phyloP scores from a whole-genome alignment of 345 rosid genomes.

The Eucalyptus polybractea region DNA sequence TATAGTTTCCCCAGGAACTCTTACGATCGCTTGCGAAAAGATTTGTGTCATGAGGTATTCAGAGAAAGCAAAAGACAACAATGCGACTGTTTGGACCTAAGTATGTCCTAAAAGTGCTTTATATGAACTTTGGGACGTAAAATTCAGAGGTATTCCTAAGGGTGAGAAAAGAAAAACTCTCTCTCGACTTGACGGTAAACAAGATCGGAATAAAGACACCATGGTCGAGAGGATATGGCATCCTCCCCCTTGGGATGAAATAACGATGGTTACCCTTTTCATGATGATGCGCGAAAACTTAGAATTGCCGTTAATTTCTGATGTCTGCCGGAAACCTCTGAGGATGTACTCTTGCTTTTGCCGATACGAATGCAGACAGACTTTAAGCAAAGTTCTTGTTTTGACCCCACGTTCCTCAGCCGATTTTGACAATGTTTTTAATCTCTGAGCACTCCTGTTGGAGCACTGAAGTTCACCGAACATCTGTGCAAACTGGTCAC shows the following conservation, averaged over 20 bases:
- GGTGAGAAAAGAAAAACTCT: too few species aligned
- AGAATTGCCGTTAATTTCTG: not conserved
- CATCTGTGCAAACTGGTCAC: not conserved
- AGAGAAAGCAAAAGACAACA: not conserved
- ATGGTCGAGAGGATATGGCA: not conserved
- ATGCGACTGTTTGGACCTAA: fast-evolving
- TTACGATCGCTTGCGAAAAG: fast-evolving
- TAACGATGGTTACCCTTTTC: not conserved
- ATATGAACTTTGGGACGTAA: fast-evolving
- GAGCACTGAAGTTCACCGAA: not conserved
- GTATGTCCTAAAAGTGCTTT: too few species aligned
- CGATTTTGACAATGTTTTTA: not conserved
- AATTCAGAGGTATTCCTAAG: fast-evolving
- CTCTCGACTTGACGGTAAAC: fast-evolving
- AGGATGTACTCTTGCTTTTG: not conserved
- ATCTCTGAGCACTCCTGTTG: not conserved
- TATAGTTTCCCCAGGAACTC: not conserved
- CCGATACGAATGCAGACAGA: not conserved
- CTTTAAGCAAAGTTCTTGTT: not conserved
- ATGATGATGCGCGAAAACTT: not conserved
- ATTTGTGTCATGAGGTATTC: not conserved
- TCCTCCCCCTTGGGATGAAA: not conserved
- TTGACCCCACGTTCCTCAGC: not conserved
- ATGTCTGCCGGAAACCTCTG: not conserved
- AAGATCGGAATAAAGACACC: not conserved